Conservation (phyloP, 331 rosid genomes). For the Saraca asoca region DNA sequence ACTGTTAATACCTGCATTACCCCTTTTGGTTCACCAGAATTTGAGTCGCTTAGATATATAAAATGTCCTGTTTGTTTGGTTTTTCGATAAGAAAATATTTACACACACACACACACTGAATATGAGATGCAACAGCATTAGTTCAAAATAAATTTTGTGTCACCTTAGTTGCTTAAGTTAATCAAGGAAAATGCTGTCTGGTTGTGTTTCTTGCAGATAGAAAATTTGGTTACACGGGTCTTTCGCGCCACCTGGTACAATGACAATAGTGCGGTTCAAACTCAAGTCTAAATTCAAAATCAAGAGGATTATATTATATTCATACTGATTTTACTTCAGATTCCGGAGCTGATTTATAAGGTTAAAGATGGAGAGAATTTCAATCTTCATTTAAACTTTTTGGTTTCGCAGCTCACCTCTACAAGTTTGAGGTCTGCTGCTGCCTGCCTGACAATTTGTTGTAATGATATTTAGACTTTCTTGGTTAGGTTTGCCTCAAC, state of each 20-base stretch:
- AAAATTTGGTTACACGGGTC: slow-evolving; percentile 34
- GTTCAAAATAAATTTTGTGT: slow-evolving; percentile 15
- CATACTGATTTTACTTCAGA: slow-evolving; percentile 32
- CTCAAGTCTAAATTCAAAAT: slow-evolving; percentile 32
- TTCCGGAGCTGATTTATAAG: slow-evolving; percentile 25
- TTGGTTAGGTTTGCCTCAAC: background rate
- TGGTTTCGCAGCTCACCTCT: background rate
- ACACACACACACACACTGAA: background rate
- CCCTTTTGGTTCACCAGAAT: slow-evolving; percentile 19
- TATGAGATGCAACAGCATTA: slow-evolving; percentile 8
- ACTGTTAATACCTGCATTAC: slow-evolving; percentile 7
- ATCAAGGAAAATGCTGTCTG: slow-evolving; percentile 23
- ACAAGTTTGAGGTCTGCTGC: background rate
- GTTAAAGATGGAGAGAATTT: background rate
- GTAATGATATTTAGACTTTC: background rate
- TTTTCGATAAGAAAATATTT: background rate
- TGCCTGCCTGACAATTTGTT: background rate
- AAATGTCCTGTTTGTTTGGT: slow-evolving; percentile 11
- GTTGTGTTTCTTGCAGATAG: slow-evolving; percentile 49
- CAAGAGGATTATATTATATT: slow-evolving; percentile 27
- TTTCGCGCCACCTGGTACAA: slow-evolving; percentile 31
- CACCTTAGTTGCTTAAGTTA: slow-evolving; percentile 22
- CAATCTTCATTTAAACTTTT: background rate
- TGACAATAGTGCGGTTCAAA: slow-evolving; percentile 29
- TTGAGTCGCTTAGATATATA: background rate